A percentile compares a stretch with the other conserved stretches of the same genome.
phyloP scores from a whole-genome alignment of 208 protist genomes.

The Acanthamoeba rhysodes region DNA sequence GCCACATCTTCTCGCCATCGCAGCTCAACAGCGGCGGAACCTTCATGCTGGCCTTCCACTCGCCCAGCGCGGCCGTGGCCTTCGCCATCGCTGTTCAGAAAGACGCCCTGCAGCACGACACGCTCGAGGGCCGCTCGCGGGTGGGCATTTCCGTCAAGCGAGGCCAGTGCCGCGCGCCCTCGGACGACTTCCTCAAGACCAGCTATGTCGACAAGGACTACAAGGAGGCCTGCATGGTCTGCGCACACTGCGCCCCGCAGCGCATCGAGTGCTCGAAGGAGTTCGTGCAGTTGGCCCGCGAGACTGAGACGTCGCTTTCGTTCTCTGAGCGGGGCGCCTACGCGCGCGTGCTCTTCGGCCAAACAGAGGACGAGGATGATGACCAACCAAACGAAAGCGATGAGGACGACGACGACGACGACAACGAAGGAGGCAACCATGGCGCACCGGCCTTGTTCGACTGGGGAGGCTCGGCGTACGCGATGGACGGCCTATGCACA shows the following conservation, averaged over 20 bases:
- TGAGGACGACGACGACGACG: background rate
- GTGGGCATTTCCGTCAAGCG: background rate
- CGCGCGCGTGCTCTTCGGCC: background rate
- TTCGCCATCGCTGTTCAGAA: background rate
- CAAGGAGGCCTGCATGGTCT: background rate
- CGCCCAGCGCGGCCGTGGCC: background rate
- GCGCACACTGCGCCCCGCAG: background rate
- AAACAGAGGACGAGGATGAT: background rate
- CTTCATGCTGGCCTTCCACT: background rate
- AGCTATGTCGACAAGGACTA: background rate
- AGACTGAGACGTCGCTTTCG: background rate
- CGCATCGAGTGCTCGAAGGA: background rate
- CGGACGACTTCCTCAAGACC: background rate
- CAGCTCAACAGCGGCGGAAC: constrained; percentile 12
- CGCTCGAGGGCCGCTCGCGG: background rate
- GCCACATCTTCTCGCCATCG: background rate
- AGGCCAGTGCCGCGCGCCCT: background rate
- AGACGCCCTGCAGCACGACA: too few relatives aligned
- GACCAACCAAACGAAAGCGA: background rate
- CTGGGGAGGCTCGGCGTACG: background rate
- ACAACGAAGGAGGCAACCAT: background rate
- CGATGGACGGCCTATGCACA: background rate
- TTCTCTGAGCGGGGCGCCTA: background rate
- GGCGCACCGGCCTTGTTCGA: background rate
- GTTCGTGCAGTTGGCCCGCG: too few relatives aligned